These are phyloP conservation scores for Xerocomellus amylosporus DNA, from an alignment of 768 basidiomycete genomes.

Conservation along the genomic window DNA sequence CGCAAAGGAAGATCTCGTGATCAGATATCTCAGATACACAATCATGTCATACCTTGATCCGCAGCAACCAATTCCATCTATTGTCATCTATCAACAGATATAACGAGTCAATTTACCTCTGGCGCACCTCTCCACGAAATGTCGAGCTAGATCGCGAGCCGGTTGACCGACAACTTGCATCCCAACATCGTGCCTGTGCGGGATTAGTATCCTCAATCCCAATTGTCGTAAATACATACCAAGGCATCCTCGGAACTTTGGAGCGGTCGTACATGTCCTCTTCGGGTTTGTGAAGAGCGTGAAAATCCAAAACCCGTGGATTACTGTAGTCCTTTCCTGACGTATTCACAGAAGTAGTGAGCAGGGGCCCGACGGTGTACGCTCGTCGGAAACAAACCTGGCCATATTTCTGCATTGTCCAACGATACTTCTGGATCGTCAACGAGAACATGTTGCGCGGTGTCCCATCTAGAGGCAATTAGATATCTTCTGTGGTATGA, in stretches of 20 bases:
- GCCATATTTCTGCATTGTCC: constrained; percentile 78
- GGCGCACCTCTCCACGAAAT: constrained; percentile 85
- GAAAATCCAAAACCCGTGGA: constrained; percentile 82
- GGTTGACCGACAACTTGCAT: constrained; percentile 97
- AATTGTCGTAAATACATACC: constrained; percentile 47
- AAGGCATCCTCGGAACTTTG: constrained; percentile 93
- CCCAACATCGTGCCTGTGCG: constrained; percentile 87
- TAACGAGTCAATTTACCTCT: background rate
- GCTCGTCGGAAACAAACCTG: constrained; percentile 45
- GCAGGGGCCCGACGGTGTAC: background rate
- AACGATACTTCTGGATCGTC: constrained; percentile 73
- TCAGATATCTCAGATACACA: background rate
- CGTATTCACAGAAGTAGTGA: background rate
- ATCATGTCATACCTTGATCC: constrained; percentile 70
- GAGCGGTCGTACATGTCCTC: constrained; percentile 94
- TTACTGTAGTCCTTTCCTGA: constrained; percentile 95
- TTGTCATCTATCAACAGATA: constrained; percentile 5
- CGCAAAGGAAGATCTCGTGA: background rate
- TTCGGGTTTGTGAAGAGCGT: constrained; percentile 80
- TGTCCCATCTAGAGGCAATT: constrained; percentile 74
- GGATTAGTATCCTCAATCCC: background rate
- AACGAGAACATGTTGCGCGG: constrained; percentile 84
- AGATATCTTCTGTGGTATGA: background rate
- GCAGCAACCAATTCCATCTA: constrained; percentile 92
- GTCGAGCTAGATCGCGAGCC: constrained; percentile 88